A percentile compares a stretch with the other conserved stretches of the same genome.
phyloP scores from a whole-genome alignment of 257 asterid genomes.

The Solanum chilense region DNA sequence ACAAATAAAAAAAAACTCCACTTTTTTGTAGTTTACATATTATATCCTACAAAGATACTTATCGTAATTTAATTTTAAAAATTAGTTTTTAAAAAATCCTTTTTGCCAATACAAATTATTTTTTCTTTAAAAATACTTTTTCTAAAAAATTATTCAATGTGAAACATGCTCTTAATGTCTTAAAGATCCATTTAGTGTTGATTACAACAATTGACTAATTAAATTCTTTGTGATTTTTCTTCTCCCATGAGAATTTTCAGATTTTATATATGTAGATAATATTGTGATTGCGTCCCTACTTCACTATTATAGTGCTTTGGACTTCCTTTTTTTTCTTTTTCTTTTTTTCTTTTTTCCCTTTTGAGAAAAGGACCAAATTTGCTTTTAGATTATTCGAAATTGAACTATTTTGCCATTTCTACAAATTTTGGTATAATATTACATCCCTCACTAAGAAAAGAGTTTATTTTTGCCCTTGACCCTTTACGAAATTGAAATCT shows the following conservation, averaged over 20 bases:
- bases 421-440: not conserved
- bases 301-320: not conserved
- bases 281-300: not conserved
- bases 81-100: no score
- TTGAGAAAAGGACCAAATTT: not conserved
- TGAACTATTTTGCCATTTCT: not conserved
- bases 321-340: not conserved
- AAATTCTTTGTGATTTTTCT: not conserved
- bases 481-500: not conserved
- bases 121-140: not conserved
- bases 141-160: not conserved
- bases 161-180: not conserved
- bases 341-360: not conserved
- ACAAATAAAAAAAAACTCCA: no score
- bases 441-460: not conserved
- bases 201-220: not conserved
- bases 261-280: not conserved
- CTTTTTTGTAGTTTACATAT: not conserved
- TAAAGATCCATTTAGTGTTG: not conserved
- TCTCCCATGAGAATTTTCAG: not conserved
- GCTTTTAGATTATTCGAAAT: not conserved
- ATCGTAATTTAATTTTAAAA: no score
- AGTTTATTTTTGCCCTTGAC: not conserved
- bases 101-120: not conserved
- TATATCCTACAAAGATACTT: not conserved